These are phyloP conservation scores for Carex arenaria DNA, from an alignment of 202 grass and related monocot genomes.

Conservation along the genomic window DNA sequence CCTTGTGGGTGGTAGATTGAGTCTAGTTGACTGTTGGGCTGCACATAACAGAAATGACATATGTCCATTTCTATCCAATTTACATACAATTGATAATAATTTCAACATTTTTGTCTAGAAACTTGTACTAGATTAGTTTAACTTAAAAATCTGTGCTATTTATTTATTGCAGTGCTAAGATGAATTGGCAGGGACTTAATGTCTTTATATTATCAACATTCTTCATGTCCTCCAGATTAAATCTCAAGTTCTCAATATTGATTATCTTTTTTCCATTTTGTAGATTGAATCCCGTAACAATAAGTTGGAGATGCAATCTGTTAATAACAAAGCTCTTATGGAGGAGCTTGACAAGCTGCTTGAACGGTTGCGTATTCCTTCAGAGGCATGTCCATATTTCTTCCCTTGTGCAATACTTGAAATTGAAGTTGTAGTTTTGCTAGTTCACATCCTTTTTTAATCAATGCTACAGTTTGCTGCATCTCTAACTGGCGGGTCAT, in stretches of 20 bases:
- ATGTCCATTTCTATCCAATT: background rate
- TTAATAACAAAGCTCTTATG: constrained; percentile 78
- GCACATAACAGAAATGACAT: background rate
- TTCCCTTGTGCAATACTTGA: background rate
- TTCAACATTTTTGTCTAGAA: background rate
- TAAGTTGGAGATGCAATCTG: constrained; percentile 92
- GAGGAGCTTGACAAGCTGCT: constrained; percentile 95
- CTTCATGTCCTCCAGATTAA: background rate
- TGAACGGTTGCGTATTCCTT: constrained; percentile 75
- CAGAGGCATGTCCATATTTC: constrained; percentile 47
- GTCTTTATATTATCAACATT: background rate
- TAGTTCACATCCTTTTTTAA: constrained; percentile 30
- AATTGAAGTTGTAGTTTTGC: constrained; percentile 14
- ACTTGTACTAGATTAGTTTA: background rate
- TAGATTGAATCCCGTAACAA: constrained; percentile 99
- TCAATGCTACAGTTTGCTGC: constrained; percentile 59
- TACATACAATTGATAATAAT: background rate
- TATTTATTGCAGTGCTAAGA: too few species aligned
- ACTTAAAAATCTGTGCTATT: background rate
- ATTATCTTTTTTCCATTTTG: constrained; percentile 31
- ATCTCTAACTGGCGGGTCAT: constrained; percentile 88
- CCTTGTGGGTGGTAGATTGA: background rate
- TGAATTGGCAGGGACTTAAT: too few species aligned
- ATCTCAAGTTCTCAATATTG: background rate
- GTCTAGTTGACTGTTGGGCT: background rate